Evolutionary conservation across 441 rosid species (phyloP), one percentile per base, ranked within the genome.

Genomic region (Gossypium lobatum): DNA sequence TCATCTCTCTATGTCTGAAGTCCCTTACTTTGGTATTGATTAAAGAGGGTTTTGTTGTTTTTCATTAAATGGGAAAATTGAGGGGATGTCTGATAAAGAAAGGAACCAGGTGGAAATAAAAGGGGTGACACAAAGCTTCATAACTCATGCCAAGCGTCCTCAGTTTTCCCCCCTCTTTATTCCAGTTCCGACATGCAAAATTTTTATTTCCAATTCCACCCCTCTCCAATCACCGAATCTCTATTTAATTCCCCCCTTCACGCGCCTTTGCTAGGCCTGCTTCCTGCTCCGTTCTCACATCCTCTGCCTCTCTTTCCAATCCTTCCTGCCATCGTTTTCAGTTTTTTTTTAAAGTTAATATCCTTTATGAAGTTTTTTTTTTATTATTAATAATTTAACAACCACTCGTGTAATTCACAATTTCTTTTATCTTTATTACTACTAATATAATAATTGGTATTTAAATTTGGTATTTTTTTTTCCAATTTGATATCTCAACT

Each of bases 131-230:
- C 59, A 54, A 16, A 2, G 10, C 84, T 70, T 73, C 78, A 83
- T 52, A 48, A 48, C 34, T 75, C 71, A 67, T 67, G 91, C 89
- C 97, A 88, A 77, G 87, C 86, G 88, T 87, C 85, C 20, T 70
- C 7, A 4, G 37, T 31, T 31, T 31, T 5, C 37, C 6, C 37
- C 34, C 6, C 1, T 4, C 58, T 42, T 57, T 68, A 23, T n/a
- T 20, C 48, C 70, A 55, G 69, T 17, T 70, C 37, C 69, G 25
- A 73, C 95, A 87, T 90, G 97, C 97, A 90, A 84, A 48, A 0
- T 83, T 83, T 83, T 1, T n/a, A 37, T 3, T 86, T 70, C 80
- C 84, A 1, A 2, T 52, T 80, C 58, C 72, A 13, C 86, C 91
- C 89, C 68, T 58, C 55, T 13, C 37, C 65, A 57, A 21, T 71